phyloP scores from a whole-genome alignment of 2,329 filamentous ascomycete genomes.

The Xylaria sp. region DNA sequence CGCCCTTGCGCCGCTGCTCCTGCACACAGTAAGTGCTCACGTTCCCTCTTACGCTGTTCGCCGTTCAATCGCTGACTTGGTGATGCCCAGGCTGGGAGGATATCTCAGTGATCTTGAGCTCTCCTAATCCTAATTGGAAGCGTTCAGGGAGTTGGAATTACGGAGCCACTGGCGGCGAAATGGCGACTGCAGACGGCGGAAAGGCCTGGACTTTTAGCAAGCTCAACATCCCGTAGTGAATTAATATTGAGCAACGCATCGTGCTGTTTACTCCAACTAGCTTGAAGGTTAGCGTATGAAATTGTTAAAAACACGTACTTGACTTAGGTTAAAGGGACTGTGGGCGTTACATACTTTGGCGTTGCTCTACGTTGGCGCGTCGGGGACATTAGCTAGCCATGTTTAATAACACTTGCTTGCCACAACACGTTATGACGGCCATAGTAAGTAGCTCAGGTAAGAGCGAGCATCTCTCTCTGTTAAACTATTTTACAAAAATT shows the following conservation, averaged over 20 bases:
- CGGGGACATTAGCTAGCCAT: too few species aligned
- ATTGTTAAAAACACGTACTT: not conserved
- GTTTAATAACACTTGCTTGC: too few species aligned
- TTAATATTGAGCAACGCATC: not conserved
- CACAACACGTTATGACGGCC: too few species aligned
- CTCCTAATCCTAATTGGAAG: conserved; percentile 5
- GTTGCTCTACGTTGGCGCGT: not conserved
- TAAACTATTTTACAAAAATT: too few species aligned
- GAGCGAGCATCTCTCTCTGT: too few species aligned
- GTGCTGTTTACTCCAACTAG: not conserved
- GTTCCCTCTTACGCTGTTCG: not conserved
- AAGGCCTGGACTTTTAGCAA: conserved; percentile 13
- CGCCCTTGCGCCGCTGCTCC: conserved; percentile 13
- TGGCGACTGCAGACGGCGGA: conserved; percentile 10
- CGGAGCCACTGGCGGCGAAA: conserved; percentile 17
- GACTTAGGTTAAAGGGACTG: not conserved
- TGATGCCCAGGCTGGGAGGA: conserved; percentile 10
- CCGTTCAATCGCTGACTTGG: not conserved
- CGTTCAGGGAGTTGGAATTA: conserved; percentile 7
- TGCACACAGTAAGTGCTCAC: conserved; percentile 8
- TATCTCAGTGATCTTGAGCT: conserved; percentile 6
- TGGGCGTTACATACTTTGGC: not conserved
- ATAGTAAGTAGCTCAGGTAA: too few species aligned
- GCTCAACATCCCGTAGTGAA: conserved; percentile 4
- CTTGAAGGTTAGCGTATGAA: not conserved